Evolutionary conservation across 768 basidiomycete genomes (phyloP), one percentile per base, ranked within the genome.

Genomic region (Suillus sp.): DNA sequence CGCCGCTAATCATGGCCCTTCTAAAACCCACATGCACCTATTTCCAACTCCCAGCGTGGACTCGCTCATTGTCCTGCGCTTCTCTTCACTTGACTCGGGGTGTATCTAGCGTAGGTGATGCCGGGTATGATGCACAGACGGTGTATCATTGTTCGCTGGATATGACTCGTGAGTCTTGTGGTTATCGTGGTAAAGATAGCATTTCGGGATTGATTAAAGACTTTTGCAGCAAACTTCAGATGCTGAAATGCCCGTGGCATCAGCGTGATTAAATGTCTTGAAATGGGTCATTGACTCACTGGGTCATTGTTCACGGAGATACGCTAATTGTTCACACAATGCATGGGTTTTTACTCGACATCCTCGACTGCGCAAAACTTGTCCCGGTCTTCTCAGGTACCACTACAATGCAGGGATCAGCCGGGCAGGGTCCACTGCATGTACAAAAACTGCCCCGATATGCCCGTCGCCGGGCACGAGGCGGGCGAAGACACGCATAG

Each of bases 61-160:
- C 9, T 38, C 18, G 16, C 37, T 22, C 55, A 57, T 57, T 57
- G 55, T 57, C 25, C 16, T 20, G 14, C 25, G 37, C 37, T 57
- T 38, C 55, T 57, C 54, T 37, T 57, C 16, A 27, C 55, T 38
- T 27, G 37, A 18, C 55, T 57, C 25, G 34, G n/a, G 22, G 35
- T n/a, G 13, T 32, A 9, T 55, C 54, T n/a, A 16, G 48, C 22
- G 7, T 4, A 37, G 54, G 35, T 16, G n/a, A 55, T n/a, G 27
- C 27, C 22, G 7, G 9, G 53, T 18, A 2, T 34, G 35, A 38
- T 56, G 22, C 14, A 35, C 4, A 56, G 55, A 25, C 22, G 4
- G 16, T 38, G 2, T 37, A 38, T 18, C 55, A 57, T 57, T 57
- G 55, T 57, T 57, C 55, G 55, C 55, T 57, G 55, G 18, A 57